Percentiles rank a stretch among this genome's conserved stretches.
These are phyloP conservation scores for Halteria grandinella DNA, from an alignment of 73 alveolate species.

Conservation along the genomic window DNA sequence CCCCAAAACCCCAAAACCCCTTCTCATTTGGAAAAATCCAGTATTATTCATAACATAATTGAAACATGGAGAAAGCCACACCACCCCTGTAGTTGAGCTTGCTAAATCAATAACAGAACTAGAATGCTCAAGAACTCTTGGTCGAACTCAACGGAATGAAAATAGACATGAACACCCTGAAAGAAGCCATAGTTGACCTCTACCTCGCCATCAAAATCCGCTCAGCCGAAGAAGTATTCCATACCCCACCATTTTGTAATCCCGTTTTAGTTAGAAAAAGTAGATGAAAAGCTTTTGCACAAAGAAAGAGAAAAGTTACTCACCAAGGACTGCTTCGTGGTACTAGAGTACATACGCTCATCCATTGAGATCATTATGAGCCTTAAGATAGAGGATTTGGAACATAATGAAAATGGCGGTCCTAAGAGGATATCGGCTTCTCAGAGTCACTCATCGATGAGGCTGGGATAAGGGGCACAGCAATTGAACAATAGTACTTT, in stretches of 20 bases:
- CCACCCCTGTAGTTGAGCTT: too few relatives aligned
- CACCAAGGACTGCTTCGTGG: slow-evolving; percentile 43
- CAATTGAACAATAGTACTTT: too few relatives aligned
- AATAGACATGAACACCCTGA: slow-evolving; percentile 17
- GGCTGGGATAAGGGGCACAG: slow-evolving; percentile 27
- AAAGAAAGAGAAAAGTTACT: slow-evolving; percentile 37
- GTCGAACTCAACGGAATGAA: too few relatives aligned
- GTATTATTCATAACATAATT: too few relatives aligned
- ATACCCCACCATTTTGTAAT: too few relatives aligned
- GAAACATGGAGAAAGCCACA: too few relatives aligned
- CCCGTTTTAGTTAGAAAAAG: slow-evolving; percentile 35
- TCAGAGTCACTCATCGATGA: slow-evolving; percentile 36
- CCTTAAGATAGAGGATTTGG: slow-evolving; percentile 61
- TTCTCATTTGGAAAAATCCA: too few relatives aligned
- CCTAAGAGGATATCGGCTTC: slow-evolving; percentile 6
- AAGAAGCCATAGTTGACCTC: slow-evolving; percentile 46
- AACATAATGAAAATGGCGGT: slow-evolving; percentile 35
- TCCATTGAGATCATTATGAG: slow-evolving; percentile 61
- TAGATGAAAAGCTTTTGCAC: slow-evolving; percentile 39
- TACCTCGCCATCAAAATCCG: slow-evolving; percentile 48
- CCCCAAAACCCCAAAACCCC: too few relatives aligned
- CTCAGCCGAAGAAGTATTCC: slow-evolving; percentile 47
- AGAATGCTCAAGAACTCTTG: too few relatives aligned
- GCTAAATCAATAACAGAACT: too few relatives aligned
- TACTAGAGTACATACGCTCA: slow-evolving; percentile 56